Percentiles rank a stretch among this genome's conserved stretches.
These are phyloP conservation scores for Moesziomyces antarcticus DNA, from an alignment of 1,284 basidiomycete genomes.

Conservation along the genomic window DNA sequence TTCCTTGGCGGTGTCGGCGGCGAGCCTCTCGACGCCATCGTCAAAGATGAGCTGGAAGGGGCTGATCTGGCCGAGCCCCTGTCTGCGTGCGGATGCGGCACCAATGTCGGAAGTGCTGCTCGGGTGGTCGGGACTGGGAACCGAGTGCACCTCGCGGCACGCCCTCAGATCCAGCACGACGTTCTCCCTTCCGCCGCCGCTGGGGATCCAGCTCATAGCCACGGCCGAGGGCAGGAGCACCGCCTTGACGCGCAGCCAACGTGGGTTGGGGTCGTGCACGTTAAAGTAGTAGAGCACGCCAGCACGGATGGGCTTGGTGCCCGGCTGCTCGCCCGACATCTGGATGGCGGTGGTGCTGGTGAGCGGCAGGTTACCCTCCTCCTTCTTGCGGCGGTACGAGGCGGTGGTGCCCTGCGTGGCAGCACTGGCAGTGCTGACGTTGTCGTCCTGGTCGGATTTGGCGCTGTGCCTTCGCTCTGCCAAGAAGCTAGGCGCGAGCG, in stretches of 20 bases:
- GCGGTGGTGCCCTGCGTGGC: slow-evolving; percentile 49
- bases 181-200: slow-evolving; percentile 57
- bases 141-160: slow-evolving; percentile 60
- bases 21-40: slow-evolving; percentile 61
- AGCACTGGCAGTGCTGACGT: slow-evolving; percentile 32
- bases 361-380: slow-evolving; percentile 42
- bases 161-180: slow-evolving; percentile 54
- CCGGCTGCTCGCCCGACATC: slow-evolving; percentile 31
- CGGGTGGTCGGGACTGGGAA: slow-evolving; percentile 56
- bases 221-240: slow-evolving; percentile 52
- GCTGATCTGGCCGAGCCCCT: slow-evolving; percentile 45
- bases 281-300: slow-evolving; percentile 59
- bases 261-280: slow-evolving; percentile 48
- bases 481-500: slow-evolving; percentile 17
- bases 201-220: slow-evolving; percentile 63
- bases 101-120: slow-evolving; percentile 48
- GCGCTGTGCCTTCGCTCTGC: slow-evolving; percentile 30
- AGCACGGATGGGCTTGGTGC: slow-evolving; percentile 40
- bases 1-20: slow-evolving; percentile 52
- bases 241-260: slow-evolving; percentile 57
- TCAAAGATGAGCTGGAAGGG: slow-evolving; percentile 64
- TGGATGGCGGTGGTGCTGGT: slow-evolving; percentile 37
- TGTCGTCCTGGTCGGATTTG: slow-evolving; percentile 40
- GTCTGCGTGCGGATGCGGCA: slow-evolving; percentile 41
- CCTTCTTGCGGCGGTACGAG: slow-evolving; percentile 44